phyloP scores from a whole-genome alignment of 1,284 basidiomycete genomes.

The Prillingera fragicola region DNA sequence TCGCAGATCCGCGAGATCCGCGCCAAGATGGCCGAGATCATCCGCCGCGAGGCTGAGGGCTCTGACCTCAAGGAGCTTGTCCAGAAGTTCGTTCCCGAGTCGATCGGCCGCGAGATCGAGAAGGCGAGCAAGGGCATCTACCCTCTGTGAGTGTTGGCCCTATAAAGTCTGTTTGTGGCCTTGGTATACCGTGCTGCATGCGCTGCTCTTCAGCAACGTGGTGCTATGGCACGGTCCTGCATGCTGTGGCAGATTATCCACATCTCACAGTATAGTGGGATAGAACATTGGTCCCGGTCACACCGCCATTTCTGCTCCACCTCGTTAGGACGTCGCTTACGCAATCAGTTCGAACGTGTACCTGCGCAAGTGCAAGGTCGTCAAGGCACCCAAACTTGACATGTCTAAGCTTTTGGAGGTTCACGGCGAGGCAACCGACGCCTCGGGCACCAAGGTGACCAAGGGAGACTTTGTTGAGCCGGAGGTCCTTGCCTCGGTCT shows the following conservation, averaged over 20 bases:
- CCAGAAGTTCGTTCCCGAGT: slow-evolving; percentile 98
- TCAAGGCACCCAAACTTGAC: slow-evolving; percentile 97
- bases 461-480: slow-evolving; percentile 50
- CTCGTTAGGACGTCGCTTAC: background rate
- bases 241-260: too few species aligned
- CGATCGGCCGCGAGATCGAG: slow-evolving; percentile 99
- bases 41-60: slow-evolving; percentile 89
- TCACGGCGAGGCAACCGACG: slow-evolving; percentile 88
- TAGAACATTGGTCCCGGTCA: too few species aligned
- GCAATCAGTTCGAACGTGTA: slow-evolving; percentile 67
- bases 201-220: too few species aligned
- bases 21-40: slow-evolving; percentile 99
- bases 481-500: slow-evolving; percentile 48
- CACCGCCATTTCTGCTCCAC: background rate
- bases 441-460: slow-evolving; percentile 44
- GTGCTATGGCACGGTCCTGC: too few species aligned
- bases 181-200: too few species aligned
- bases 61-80: slow-evolving; percentile 98
- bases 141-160: too few species aligned
- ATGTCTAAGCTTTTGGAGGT: slow-evolving; percentile 90
- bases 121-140: slow-evolving; percentile 65
- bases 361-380: slow-evolving; percentile 91
- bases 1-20: slow-evolving; percentile 95
- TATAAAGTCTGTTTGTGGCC: too few species aligned
- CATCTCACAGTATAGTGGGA: too few species aligned